Evolutionary conservation across 1,284 basidiomycete genomes (phyloP), one percentile per base, ranked within the genome.

Genomic region (Apiotrichum sp.): DNA sequence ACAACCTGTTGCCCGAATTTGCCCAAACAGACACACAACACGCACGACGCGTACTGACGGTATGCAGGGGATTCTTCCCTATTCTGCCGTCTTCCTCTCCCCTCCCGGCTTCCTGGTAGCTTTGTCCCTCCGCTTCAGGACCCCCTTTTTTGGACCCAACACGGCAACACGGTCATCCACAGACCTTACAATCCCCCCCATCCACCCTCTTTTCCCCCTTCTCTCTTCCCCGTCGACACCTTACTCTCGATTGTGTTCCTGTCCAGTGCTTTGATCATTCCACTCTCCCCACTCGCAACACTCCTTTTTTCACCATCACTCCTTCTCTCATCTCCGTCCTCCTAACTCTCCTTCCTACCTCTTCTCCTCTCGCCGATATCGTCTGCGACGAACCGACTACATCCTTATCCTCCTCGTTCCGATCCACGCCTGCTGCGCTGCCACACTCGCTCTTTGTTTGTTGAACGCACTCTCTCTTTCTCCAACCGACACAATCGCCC

Each of bases 401-500:
- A 38, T 41, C 52, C 39, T 39, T 48, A 2, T 16, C 40, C 40
- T 41, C 40, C n/a, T 41, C 46, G 46, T 9, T 13, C 8, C 36
- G 8, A 9, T 38, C 46, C 43, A 46, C 52, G 52, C 47, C 39
- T 39, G 43, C 6, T 41, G 6, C 40, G 16, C n/a, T 16, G 29
- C 33, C 42, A 29, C 33, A 6, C 42, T 39, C 53, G 42, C 53
- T 55, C 53, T 29, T 50, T 55, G 53, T 50, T 41, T 50, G 39
- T 48, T 49, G 34, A 34, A 47, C 36, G 32, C 48, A 22, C 14
- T 6, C 38, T 33, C 42, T 36, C 35, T 16, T 34, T 35, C 31
- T 45, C 34, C 32, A 34, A 31, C 35, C 33, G 16, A 40, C 38
- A 34, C 32, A 6, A 42, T 35, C 41, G 33, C 40, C 9, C 40